These are phyloP conservation scores for Caryopteris hybrid DNA, from an alignment of 305 asterid genomes.

Conservation along the genomic window DNA sequence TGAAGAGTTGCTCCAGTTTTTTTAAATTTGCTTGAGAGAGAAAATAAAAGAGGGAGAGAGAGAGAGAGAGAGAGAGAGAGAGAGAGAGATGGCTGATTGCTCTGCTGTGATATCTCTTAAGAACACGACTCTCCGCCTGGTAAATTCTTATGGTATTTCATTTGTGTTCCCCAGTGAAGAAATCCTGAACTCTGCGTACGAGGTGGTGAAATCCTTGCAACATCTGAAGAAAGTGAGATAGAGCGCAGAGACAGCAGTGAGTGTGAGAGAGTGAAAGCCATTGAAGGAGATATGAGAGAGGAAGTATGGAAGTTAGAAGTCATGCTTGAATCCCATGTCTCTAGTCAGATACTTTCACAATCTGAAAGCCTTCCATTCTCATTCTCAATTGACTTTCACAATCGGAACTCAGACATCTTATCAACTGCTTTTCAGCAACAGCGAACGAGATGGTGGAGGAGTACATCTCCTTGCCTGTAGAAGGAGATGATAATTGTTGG, in stretches of 20 bases:
- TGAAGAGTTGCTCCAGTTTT: too few relatives aligned
- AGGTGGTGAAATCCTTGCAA: neutral
- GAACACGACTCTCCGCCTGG: neutral
- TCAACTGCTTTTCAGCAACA: neutral
- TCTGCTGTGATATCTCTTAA: neutral
- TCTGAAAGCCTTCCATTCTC: neutral
- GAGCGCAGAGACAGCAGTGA: neutral
- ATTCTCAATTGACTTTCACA: neutral
- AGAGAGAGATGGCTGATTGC: neutral
- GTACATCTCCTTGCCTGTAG: neutral
- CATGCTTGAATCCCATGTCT: neutral
- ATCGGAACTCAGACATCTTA: neutral
- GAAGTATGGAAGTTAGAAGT: neutral
- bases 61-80: too few relatives aligned
- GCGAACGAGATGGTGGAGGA: neutral
- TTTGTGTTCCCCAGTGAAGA: neutral
- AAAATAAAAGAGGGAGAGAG: too few relatives aligned
- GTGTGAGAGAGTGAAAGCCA: neutral
- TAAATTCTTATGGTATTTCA: neutral
- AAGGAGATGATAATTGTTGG: too few relatives aligned
- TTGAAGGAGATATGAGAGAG: neutral
- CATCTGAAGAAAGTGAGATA: neutral
- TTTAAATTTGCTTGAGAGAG: too few relatives aligned
- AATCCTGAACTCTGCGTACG: neutral
- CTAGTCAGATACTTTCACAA: neutral